Conservation (phyloP, 1,139 yeast species). For the Nadsonia starkeyi-henricii region DNA sequence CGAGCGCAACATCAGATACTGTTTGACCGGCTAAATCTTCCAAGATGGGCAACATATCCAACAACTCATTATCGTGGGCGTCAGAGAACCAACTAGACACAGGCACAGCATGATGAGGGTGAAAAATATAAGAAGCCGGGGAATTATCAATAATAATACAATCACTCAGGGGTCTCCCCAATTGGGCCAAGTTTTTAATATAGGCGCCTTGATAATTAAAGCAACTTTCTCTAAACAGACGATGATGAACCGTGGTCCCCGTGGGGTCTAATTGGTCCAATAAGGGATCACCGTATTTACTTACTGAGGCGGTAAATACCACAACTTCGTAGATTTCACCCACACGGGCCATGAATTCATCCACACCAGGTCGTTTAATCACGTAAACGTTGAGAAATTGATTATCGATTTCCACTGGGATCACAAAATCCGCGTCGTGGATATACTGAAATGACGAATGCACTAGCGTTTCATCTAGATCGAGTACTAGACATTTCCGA, state of each 20-base stretch:
- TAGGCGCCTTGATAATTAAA: constrained; percentile 79
- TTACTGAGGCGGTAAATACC: constrained; percentile 90
- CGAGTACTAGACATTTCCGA: constrained; percentile 79
- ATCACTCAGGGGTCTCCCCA: constrained; percentile 82
- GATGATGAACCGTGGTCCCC: constrained; percentile 59
- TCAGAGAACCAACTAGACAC: constrained; percentile 97
- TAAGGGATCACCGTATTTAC: constrained; percentile 91
- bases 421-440: constrained; percentile 87
- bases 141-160: constrained; percentile 88
- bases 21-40: constrained; percentile 53
- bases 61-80: constrained; percentile 86
- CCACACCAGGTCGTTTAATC: constrained; percentile 95
- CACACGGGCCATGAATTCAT: constrained; percentile 70
- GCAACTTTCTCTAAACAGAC: constrained; percentile 81
- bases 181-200: constrained; percentile 81
- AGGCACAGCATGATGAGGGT: constrained; percentile 97
- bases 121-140: constrained; percentile 92
- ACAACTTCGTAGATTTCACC: constrained; percentile 88
- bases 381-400: constrained; percentile 91
- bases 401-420: constrained; percentile 82
- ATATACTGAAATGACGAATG: constrained; percentile 90
- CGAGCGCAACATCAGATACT: constrained; percentile 73
- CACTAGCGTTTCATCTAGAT: constrained; percentile 89
- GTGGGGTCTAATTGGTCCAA: constrained; percentile 71
- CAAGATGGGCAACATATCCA: constrained; percentile 81